Evolutionary conservation across 208 protist genomes (phyloP), one percentile per base, ranked within the genome.

Genomic region (Wallacemonas rigidus): DNA sequence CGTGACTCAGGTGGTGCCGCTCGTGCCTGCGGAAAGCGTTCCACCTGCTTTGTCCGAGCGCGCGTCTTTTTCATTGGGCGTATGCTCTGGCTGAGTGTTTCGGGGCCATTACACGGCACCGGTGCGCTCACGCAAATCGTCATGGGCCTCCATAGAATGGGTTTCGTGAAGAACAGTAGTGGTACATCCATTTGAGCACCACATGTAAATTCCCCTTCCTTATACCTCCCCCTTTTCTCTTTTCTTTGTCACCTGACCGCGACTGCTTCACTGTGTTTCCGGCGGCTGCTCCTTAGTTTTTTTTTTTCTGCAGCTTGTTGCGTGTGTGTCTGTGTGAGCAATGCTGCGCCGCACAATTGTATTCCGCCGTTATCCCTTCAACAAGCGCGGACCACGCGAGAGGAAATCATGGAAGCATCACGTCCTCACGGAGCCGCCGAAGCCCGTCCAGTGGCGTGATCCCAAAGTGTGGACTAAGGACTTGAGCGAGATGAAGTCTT

Each of bases 401-500:
- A 83, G 83, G 64, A 97, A 97, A 77, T 86, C 90, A 35, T 97
- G 93, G 91, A 97, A 97, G 76, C 90, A 94, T 56, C 90, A 97
- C 74, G 90, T 97, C 8, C 77, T 97, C 45, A 94, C 82, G 41
- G 91, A 96, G 64, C 91, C 91, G 1, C 93, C 93, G 0, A 95
- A 96, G 69, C 93, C 93, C 50, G 55, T 96, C 11, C 85, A 92
- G 53, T 95, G 91, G 90, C 91, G 93, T 74, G 93, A 97, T 79
- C 93, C 91, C 5, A 96, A 95, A 53, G 93, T 97, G 60, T 97
- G 93, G 93, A 97, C 86, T 12, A 94, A 89, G 72, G 91, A 96
- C 58, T 72, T 95, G 64, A 90, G 73, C 41, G 80, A 89, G 60
- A 93, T 95, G 91, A 97, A 97, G 78, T 95, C 90, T 1, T 97